Evolutionary conservation across 805 yeast genomes (phyloP), one percentile per base, ranked within the genome.

Genomic region (Kuraishia molischiana): DNA sequence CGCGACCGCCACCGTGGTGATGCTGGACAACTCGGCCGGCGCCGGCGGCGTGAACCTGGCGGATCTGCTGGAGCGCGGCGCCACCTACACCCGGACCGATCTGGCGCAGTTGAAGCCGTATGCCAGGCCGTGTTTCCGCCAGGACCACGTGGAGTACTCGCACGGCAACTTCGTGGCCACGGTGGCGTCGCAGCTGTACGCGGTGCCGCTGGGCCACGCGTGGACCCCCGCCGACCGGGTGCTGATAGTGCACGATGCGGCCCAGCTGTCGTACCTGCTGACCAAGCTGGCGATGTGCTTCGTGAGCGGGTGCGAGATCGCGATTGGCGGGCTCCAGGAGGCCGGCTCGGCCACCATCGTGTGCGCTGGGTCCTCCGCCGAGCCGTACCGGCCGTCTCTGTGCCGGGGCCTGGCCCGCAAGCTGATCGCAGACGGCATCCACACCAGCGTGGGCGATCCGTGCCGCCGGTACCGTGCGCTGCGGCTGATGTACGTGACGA

Each of bases 131-230:
- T 28, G 31, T 14, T 14, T 28, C 17, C 8, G 26, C n/a, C 26
- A 22, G 10, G 26, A 22, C 26, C 8, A 22, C 11, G 6, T 9
- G 6, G 31, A 28, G 17, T 28, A 8, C 40, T 54, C 41, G 37
- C 66, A 57, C 37, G 40, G 58, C 20, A 58, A 52, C 38, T 60
- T 61, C 45, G 64, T 60, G 17, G 56, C 66, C 5, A 40, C 60
- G 0, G 44, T 61, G 21, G 58, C 62, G 2, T 53, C 66, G 2
- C 58, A 54, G 38, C 37, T 61, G 24, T 48, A 54, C 52, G 58
- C 64, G 3, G 40, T 58, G 5, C 54, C 62, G 4, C 24, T 44
- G 4, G 45, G 46, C 1, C 48, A 52, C 32, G 5, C 37, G 6
- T 61, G 64, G 64, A 30, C 34, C 4, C 19, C 41, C 4, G 30